phyloP scores from a whole-genome alignment of 75 land plant species.

The Azolla pinnata region DNA sequence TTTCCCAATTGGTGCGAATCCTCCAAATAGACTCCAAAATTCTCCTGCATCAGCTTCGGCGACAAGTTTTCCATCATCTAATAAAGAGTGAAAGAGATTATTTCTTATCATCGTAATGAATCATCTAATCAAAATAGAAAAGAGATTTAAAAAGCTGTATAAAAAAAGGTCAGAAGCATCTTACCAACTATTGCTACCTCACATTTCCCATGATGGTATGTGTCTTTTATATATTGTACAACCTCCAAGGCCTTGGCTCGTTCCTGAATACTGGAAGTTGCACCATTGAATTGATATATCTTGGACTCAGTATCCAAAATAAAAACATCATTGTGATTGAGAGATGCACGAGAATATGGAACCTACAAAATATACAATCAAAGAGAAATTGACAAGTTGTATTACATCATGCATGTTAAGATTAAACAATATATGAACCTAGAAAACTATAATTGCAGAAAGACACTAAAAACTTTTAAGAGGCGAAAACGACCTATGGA shows the following conservation, averaged over 20 bases:
- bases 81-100: too few species aligned
- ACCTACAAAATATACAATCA: too few species aligned
- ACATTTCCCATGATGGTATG: conserved; percentile 71
- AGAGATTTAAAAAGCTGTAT: too few species aligned
- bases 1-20: conserved; percentile 78
- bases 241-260: conserved; percentile 80
- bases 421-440: neutral
- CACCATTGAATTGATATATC: conserved; percentile 86
- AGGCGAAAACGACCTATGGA: too few species aligned
- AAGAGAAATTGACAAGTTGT: too few species aligned
- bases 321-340: conserved; percentile 91
- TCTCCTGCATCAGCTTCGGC: conserved; percentile 82
- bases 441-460: too few species aligned
- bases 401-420: neutral
- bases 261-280: conserved; percentile 76
- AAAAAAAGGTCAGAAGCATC: too few species aligned
- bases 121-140: neutral
- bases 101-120: too few species aligned
- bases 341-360: conserved; percentile 62
- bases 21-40: conserved; percentile 83
- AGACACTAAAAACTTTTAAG: too few species aligned
- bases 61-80: conserved; percentile 76
- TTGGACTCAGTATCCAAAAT: conserved; percentile 63
- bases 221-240: conserved; percentile 70
- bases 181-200: conserved; percentile 76